Percentiles rank a stretch among this genome's conserved stretches.
Conservation (phyloP, 1,284 basidiomycete genomes). For the Trichosporon faecale region DNA sequence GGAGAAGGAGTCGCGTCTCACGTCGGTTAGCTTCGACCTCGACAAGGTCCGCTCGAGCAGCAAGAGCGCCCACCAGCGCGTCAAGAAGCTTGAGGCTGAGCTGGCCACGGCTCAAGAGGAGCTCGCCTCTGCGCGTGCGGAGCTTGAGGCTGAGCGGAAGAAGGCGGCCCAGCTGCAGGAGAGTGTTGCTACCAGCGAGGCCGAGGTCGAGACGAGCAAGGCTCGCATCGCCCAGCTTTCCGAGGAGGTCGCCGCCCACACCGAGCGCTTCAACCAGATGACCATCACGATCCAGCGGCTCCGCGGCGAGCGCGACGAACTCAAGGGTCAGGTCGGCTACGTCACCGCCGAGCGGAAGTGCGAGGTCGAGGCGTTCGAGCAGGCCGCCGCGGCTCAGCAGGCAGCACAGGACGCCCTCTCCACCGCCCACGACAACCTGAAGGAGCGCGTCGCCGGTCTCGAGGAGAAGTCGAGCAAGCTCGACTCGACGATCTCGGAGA, state of each 20-base stretch:
- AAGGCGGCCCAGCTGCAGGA: neutral
- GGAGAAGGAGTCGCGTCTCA: slow-evolving; percentile 6
- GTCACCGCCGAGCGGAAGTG: slow-evolving; percentile 17
- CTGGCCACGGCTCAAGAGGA: slow-evolving; percentile 26
- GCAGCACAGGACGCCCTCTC: neutral
- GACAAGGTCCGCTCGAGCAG: neutral
- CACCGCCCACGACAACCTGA: neutral
- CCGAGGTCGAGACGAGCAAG: neutral
- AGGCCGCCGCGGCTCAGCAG: neutral
- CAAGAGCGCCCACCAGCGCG: slow-evolving; percentile 11
- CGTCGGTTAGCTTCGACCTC: neutral
- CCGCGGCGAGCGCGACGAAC: slow-evolving; percentile 22
- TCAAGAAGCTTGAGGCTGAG: slow-evolving; percentile 27
- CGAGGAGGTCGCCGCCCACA: slow-evolving; percentile 20
- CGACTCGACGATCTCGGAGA: neutral
- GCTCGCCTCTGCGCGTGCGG: slow-evolving; percentile 21
- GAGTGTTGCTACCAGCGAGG: neutral
- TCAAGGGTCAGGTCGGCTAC: slow-evolving; percentile 17
- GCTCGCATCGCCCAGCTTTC: neutral
- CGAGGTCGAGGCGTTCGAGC: slow-evolving; percentile 4
- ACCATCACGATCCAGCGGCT: slow-evolving; percentile 20
- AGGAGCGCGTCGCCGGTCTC: slow-evolving; percentile 4
- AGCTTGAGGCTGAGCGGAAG: neutral
- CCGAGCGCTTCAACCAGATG: slow-evolving; percentile 22
- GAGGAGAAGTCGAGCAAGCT: neutral